phyloP scores from a whole-genome alignment of 2,329 filamentous ascomycete genomes.

The Colletotrichum somersetense region DNA sequence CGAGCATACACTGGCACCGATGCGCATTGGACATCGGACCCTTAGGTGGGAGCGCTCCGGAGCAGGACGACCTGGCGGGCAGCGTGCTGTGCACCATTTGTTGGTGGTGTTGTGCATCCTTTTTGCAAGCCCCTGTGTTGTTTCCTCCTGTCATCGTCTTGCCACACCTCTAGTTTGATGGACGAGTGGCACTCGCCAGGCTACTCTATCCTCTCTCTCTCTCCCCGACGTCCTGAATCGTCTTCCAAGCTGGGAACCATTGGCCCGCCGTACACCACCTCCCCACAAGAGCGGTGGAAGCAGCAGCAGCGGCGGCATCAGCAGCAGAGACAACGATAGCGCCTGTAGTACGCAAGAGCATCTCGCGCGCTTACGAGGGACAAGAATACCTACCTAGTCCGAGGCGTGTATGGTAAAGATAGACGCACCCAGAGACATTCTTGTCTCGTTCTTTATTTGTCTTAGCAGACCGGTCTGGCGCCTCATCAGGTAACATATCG shows the following conservation, averaged over 20 bases:
- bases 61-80: not conserved
- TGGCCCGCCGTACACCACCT: constrained; percentile 1
- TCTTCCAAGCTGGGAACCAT: not conserved
- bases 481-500: not conserved
- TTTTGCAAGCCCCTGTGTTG: constrained; percentile 26
- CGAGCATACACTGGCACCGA: not conserved
- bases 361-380: not conserved
- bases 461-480: constrained; percentile 2
- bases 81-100: not conserved
- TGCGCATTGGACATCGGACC: not conserved
- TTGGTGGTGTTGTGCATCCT: constrained; percentile 1
- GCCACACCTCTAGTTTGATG: constrained; percentile 31
- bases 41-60: not conserved
- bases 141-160: constrained; percentile 25
- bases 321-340: not conserved
- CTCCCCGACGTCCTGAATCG: not conserved
- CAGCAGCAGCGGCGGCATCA: not conserved
- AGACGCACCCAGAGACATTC: not conserved
- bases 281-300: not conserved
- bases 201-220: constrained; percentile 1
- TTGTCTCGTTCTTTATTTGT: constrained; percentile 9
- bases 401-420: not conserved
- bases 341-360: not conserved
- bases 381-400: not conserved
- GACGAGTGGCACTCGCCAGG: not conserved